A percentile compares a stretch with the other conserved stretches of the same genome.
Evolutionary conservation across 495 filamentous ascomycete species (phyloP).

Genomic region (Neurospora sp.): DNA sequence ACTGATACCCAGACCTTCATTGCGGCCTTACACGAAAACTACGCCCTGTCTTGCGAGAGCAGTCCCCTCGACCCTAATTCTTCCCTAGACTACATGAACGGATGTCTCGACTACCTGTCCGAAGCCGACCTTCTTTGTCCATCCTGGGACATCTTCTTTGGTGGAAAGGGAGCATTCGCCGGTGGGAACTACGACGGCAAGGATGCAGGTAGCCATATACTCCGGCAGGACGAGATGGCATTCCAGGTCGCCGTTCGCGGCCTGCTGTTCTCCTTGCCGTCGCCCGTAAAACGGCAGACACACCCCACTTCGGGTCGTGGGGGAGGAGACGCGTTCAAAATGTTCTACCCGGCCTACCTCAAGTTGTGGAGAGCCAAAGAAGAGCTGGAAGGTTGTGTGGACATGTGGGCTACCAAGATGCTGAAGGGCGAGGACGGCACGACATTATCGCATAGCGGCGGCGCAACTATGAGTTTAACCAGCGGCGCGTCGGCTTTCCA

Average conservation of each 20-base stretch:
- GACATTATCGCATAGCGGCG: not conserved
- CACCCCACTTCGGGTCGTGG: slow-evolving; percentile 30
- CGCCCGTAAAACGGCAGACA: slow-evolving; percentile 62
- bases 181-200: slow-evolving; percentile 33
- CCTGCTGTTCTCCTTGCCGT: slow-evolving; percentile 70
- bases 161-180: slow-evolving; percentile 28
- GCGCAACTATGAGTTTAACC: slow-evolving; percentile 13
- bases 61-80: slow-evolving; percentile 33
- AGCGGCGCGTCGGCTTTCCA: slow-evolving; percentile 35
- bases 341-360: slow-evolving; percentile 77
- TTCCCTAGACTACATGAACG: slow-evolving; percentile 55
- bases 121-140: slow-evolving; percentile 74
- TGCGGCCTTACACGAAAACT: slow-evolving; percentile 92
- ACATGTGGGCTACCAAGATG: slow-evolving; percentile 52
- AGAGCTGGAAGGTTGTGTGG: slow-evolving; percentile 62
- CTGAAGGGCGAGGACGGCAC: slow-evolving; percentile 36
- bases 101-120: slow-evolving; percentile 74
- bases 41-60: slow-evolving; percentile 67
- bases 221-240: slow-evolving; percentile 85
- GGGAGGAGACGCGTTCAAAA: slow-evolving; percentile 56
- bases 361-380: slow-evolving; percentile 70
- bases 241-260: slow-evolving; percentile 84
- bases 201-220: slow-evolving; percentile 52
- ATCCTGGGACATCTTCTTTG: slow-evolving; percentile 45
- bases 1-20: slow-evolving; percentile 85